Evolutionary conservation across 2,329 filamentous ascomycete species (phyloP).

Genomic region (Teratosphaeria destructans): DNA sequence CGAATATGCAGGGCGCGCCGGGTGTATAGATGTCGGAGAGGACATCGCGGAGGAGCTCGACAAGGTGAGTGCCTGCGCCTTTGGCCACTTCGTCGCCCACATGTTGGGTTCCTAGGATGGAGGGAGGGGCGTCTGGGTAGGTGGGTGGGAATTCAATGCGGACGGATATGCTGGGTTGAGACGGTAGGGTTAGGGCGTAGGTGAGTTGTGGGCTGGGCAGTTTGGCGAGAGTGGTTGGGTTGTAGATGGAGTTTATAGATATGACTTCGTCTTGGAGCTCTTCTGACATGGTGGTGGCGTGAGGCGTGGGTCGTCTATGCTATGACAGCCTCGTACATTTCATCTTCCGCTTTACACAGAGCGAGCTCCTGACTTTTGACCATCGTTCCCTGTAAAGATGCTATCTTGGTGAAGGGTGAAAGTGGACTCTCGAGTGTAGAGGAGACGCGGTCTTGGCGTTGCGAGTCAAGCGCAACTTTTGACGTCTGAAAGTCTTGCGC

Average conservation of each 20-base stretch:
- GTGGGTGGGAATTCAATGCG: conserved; percentile 56
- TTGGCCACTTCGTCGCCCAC: conserved; percentile 55
- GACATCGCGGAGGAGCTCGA: conserved; percentile 58
- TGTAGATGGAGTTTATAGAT: conserved; percentile 78
- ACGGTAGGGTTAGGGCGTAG: conserved; percentile 59
- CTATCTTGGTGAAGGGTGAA: neutral
- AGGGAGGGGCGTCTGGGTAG: conserved; percentile 67
- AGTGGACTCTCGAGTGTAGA: neutral
- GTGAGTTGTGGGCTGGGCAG: conserved; percentile 16
- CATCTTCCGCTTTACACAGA: neutral
- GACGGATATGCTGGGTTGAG: conserved; percentile 44
- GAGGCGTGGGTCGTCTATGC: neutral
- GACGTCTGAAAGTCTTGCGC: neutral
- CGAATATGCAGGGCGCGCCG: conserved; percentile 78
- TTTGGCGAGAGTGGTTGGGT: conserved; percentile 47
- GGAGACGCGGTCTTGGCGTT: neutral
- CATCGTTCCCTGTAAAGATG: neutral
- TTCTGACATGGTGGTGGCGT: conserved; percentile 19
- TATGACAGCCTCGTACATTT: neutral
- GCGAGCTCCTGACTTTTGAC: neutral
- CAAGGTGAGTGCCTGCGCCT: conserved; percentile 61
- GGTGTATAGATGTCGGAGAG: conserved; percentile 58
- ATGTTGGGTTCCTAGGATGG: conserved; percentile 67
- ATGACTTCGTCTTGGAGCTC: conserved; percentile 62
- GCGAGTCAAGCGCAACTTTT: neutral